Evolutionary conservation across 352 stramenopile genomes (phyloP).

Genomic region (Globisporangium perplexum): DNA sequence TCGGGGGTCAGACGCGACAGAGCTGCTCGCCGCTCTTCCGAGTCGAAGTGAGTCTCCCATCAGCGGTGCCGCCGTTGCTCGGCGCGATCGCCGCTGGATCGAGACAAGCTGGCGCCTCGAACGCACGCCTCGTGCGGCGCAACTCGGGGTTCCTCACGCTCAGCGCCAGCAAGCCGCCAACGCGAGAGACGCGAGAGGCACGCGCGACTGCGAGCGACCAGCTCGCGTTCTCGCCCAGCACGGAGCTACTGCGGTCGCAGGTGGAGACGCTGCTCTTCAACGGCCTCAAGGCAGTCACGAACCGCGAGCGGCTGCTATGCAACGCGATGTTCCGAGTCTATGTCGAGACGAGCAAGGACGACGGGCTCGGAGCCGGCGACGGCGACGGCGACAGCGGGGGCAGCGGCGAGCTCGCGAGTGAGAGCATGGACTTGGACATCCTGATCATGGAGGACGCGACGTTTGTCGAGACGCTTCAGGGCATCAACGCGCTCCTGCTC

Average conservation of each 20-base stretch:
- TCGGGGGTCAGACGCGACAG: background rate
- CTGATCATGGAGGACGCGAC: constrained; percentile 66
- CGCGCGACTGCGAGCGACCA: constrained; percentile 18
- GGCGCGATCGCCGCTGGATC: constrained; percentile 1
- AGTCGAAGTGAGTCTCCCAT: constrained; percentile 54
- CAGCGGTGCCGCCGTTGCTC: constrained; percentile 13
- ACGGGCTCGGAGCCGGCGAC: constrained; percentile 25
- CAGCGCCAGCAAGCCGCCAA: constrained; percentile 5
- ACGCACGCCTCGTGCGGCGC: constrained; percentile 10
- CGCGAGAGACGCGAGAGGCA: background rate
- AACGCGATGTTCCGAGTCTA: constrained; percentile 67
- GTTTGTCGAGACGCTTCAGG: constrained; percentile 55
- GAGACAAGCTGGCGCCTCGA: background rate
- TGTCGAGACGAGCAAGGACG: constrained; percentile 47
- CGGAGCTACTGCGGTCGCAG: constrained; percentile 54
- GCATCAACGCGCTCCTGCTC: constrained; percentile 40
- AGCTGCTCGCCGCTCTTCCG: constrained; percentile 48
- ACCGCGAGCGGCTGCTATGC: constrained; percentile 48
- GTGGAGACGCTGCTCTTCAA: constrained; percentile 66
- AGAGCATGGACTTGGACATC: constrained; percentile 68
- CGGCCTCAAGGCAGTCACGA: constrained; percentile 60
- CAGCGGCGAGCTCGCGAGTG: constrained; percentile 29
- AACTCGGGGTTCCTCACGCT: constrained; percentile 18
- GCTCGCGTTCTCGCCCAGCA: constrained; percentile 44
- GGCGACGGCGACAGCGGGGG: constrained; percentile 21